Percentiles rank a stretch among this genome's conserved stretches.
Evolutionary conservation across 1,284 basidiomycete genomes (phyloP).

Genomic region (Trametes hirsuta): DNA sequence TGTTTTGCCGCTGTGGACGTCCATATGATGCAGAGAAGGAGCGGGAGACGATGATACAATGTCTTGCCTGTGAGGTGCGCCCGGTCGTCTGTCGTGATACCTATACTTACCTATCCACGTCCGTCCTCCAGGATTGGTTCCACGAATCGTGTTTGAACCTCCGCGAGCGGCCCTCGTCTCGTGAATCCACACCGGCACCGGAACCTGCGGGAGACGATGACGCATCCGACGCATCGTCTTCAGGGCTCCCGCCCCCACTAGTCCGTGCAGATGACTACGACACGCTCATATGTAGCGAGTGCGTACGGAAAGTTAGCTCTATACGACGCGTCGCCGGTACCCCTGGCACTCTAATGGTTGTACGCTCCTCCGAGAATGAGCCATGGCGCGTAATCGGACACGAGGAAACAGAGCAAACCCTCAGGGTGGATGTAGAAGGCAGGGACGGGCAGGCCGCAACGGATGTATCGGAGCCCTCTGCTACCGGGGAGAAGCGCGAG

Average conservation of each 20-base stretch:
- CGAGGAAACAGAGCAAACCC: constrained; percentile 26
- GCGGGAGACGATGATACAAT: constrained; percentile 84
- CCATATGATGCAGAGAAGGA: constrained; percentile 72
- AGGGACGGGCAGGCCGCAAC: constrained; percentile 2
- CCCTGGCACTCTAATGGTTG: constrained; percentile 62
- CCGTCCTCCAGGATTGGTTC: constrained; percentile 72
- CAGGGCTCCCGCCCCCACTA: constrained; percentile 65
- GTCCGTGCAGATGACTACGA: constrained; percentile 71
- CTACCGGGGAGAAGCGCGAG: constrained; percentile 52
- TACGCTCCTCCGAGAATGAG: constrained; percentile 44
- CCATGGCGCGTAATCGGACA: constrained; percentile 55
- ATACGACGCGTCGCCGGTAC: constrained; percentile 68
- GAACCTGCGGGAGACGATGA: constrained; percentile 47
- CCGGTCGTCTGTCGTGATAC: constrained; percentile 11
- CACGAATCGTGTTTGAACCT: constrained; percentile 85
- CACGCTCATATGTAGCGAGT: constrained; percentile 66
- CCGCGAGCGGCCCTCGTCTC: constrained; percentile 58
- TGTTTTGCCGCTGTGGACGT: constrained; percentile 74
- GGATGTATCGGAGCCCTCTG: neutral
- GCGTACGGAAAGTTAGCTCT: constrained; percentile 56
- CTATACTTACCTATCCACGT: constrained; percentile 6
- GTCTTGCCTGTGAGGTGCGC: constrained; percentile 77
- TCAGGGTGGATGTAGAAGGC: constrained; percentile 20
- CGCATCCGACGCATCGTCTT: constrained; percentile 63
- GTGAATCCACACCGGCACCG: constrained; percentile 47